Evolutionary conservation across 2,329 filamentous ascomycete genomes (phyloP), one percentile per base, ranked within the genome.

Genomic region (Aspergillus tubingensis): DNA sequence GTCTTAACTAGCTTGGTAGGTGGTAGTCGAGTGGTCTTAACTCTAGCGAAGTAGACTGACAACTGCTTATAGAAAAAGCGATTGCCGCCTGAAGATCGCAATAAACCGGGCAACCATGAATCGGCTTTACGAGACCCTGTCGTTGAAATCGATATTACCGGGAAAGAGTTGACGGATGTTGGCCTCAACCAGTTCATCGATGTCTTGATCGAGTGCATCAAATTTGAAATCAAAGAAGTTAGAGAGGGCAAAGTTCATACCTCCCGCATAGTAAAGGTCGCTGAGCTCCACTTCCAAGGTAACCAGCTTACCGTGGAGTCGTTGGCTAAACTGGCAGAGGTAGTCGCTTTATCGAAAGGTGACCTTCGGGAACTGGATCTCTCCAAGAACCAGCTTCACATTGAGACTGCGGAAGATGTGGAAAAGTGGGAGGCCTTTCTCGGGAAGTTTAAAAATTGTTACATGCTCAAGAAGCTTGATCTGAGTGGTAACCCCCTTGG

Each of bases 321-420:
- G 3, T 73, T 84, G 17, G 68, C 67, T 8, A 72, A 72, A 47
- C 72, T 84, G 3, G 76, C 77, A 2, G 67, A 71, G 19, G 71
- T 82, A 36, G 73, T 84, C 50, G 63, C 68, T 11, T 67, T 78
- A n/a, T 76, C 77, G 7, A 61, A 67, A n/a, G 72, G 73, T n/a
- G 79, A 81, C 41, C 67, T 84, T 15, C 76, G 76, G 61, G 78
- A 80, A 25, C 68, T 84, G 19, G 78, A 82, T 62, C 66, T 84
- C 7, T 79, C 81, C 8, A 64, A 74, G 21, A 84, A 84, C 65
- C 62, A 72, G 0, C 79, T 84, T 61, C 66, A 62, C 10, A 73
- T 83, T 23, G 62, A 59, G 5, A 75, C 65, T 8, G 65, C 71
- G 8, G 67, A 74, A 19, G 70, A 82, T 39, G 74, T 76, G 36